phyloP scores from a whole-genome alignment of 441 rosid species.

The Pelargonium citronellum region DNA sequence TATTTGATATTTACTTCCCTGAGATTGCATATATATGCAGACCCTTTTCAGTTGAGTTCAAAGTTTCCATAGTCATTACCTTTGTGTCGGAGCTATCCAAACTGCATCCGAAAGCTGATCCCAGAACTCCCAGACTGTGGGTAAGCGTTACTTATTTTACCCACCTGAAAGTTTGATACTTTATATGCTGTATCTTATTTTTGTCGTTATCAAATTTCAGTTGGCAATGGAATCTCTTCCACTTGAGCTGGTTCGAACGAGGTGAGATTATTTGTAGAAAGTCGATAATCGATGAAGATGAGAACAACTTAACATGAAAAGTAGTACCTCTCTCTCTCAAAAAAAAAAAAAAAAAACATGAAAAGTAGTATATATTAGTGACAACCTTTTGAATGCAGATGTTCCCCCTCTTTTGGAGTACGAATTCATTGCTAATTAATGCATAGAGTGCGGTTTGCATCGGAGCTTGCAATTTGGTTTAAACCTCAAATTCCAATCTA shows the following conservation, averaged over 20 bases:
- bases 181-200: neutral
- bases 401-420: no score
- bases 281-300: neutral
- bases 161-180: no score
- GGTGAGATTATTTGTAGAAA: constrained; percentile 24
- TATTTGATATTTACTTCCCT: neutral
- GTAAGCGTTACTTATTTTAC: constrained; percentile 31
- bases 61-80: constrained; percentile 56
- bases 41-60: constrained; percentile 83
- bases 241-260: constrained; percentile 63
- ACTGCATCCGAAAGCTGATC: constrained; percentile 64
- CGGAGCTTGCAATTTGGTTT: no score
- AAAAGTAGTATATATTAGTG: no score
- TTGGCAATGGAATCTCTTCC: constrained; percentile 78
- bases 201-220: constrained; percentile 33
- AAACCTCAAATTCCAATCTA: no score
- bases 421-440: no score
- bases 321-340: no score
- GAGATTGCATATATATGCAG: constrained; percentile 31
- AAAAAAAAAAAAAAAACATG: no score
- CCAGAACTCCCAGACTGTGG: constrained; percentile 85
- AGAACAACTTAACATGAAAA: no score
- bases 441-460: no score
- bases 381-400: no score
- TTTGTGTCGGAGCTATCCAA: constrained; percentile 62